Evolutionary conservation across 306 rosid genomes (phyloP).

Genomic region (Rosa lucieae): DNA sequence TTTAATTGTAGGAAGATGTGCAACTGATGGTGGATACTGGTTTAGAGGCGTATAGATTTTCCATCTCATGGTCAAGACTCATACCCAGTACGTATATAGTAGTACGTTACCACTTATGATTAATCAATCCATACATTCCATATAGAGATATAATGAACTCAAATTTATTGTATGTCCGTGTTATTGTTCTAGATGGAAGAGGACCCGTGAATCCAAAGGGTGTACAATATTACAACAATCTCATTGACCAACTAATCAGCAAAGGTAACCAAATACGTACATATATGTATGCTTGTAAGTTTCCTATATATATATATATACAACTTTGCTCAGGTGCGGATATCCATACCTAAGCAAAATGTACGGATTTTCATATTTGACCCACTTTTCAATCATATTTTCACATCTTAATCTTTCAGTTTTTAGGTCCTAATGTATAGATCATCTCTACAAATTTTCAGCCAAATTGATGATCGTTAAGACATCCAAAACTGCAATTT

Average conservation of each 20-base stretch:
- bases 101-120: neutral
- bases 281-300: neutral
- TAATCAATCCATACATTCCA: neutral
- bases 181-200: slow-evolving; percentile 53
- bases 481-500: no score
- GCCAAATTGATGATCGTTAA: no score
- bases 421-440: no score
- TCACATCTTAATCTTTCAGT: no score
- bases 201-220: slow-evolving; percentile 75
- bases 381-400: no score
- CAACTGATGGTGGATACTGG: slow-evolving; percentile 70
- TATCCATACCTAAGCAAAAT: no score
- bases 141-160: neutral
- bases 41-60: slow-evolving; percentile 75
- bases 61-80: slow-evolving; percentile 90
- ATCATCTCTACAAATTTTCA: no score
- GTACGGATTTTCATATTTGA: no score
- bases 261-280: slow-evolving; percentile 34
- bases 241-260: slow-evolving; percentile 54
- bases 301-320: neutral
- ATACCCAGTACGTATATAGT: slow-evolving; percentile 52
- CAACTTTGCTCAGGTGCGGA: no score
- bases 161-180: neutral
- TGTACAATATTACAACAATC: slow-evolving; percentile 67
- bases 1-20: slow-evolving; percentile 70